A percentile compares a stretch with the other conserved stretches of the same genome.
These are phyloP conservation scores for Pythium sp. DNA, from an alignment of 352 stramenopile genomes.

Conservation along the genomic window DNA sequence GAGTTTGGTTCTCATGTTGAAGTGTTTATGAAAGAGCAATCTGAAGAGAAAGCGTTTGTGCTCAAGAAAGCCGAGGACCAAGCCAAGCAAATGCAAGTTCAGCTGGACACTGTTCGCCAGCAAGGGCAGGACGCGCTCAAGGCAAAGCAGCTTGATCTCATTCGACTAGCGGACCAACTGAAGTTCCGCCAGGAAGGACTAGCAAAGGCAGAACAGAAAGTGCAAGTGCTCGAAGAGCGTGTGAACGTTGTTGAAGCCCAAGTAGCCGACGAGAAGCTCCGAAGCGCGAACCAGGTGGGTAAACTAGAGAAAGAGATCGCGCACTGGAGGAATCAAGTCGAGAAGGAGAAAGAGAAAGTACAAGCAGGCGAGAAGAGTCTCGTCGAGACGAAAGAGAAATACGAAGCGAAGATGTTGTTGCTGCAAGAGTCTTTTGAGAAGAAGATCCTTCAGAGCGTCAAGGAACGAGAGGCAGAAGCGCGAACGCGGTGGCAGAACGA, in stretches of 20 bases:
- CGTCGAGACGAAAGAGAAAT: slow-evolving; percentile 34
- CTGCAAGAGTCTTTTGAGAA: slow-evolving; percentile 48
- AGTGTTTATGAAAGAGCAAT: slow-evolving; percentile 70
- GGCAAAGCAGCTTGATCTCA: slow-evolving; percentile 51
- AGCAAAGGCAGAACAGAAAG: slow-evolving; percentile 50
- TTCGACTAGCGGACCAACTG: slow-evolving; percentile 46
- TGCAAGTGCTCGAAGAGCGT: slow-evolving; percentile 35
- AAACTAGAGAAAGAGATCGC: slow-evolving; percentile 57
- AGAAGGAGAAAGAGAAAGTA: slow-evolving; percentile 52
- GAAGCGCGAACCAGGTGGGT: slow-evolving; percentile 28
- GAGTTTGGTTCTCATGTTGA: slow-evolving; percentile 76
- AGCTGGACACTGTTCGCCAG: slow-evolving; percentile 33
- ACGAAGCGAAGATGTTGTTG: slow-evolving; percentile 46
- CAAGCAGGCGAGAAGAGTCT: slow-evolving; percentile 25
- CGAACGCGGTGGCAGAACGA: slow-evolving; percentile 68
- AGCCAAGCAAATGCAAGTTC: slow-evolving; percentile 28
- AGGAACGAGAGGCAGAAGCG: slow-evolving; percentile 60
- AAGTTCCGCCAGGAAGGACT: slow-evolving; percentile 60
- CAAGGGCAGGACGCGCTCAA: slow-evolving; percentile 46
- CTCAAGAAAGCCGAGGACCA: slow-evolving; percentile 34
- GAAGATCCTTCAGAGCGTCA: slow-evolving; percentile 44
- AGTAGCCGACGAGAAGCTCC: slow-evolving; percentile 45
- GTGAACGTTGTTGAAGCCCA: slow-evolving; percentile 26
- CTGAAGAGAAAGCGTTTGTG: slow-evolving; percentile 38
- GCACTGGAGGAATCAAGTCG: slow-evolving; percentile 37